Base-by-base conservation (phyloP, 108 stramenopile species). In the Parmales sp. region DNA sequence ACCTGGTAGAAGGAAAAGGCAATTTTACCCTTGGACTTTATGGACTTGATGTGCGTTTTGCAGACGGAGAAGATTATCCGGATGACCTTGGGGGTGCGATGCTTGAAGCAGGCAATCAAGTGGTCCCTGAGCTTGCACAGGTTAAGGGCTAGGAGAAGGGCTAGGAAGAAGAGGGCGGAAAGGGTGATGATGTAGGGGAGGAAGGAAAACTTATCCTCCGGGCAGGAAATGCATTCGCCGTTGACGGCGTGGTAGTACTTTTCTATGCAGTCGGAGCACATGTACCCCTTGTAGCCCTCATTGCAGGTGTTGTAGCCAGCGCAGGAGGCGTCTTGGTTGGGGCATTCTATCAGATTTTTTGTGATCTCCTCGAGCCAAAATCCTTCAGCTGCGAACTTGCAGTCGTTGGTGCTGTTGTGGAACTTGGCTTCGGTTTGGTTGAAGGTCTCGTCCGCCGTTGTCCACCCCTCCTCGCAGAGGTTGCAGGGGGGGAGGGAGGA, bases 1-100 rank as follows among this genome's bases (percentile, higher is more conserved):
- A 48, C 46, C 46, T 48, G 46, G 46, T 48, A 48, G 23, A 48
- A 48, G 46, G 22, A 23, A 23, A 48, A 48, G 46, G 46, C 46
- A 18, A 48, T 48, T 13, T 48, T 48, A 18, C 46, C 23, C 46
- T 48, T 48, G 2, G 46, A 48, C 23, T n/a, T 23, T n/a, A 48
- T 13, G 23, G 22, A 23, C 22, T 48, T 23, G 46, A 23, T 23
- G 46, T 48, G 46, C 23, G 19, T 23, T n/a, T n/a, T 23, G 46
- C 19, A 48, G 46, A 48, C 46, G 22, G 19, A 23, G 4, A 23
- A n/a, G 19, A 23, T 2, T 3, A 48, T 48, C 46, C 23, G 19
- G 22, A n/a, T 23, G 22, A 48, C 3, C 16, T 23, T 48, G 2
- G 46, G 46, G 23, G 46, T 48, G 46, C 19, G 19, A n/a, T 48